Base-by-base conservation (phyloP, 441 rosid genomes). In the Gossypium trilobum region DNA sequence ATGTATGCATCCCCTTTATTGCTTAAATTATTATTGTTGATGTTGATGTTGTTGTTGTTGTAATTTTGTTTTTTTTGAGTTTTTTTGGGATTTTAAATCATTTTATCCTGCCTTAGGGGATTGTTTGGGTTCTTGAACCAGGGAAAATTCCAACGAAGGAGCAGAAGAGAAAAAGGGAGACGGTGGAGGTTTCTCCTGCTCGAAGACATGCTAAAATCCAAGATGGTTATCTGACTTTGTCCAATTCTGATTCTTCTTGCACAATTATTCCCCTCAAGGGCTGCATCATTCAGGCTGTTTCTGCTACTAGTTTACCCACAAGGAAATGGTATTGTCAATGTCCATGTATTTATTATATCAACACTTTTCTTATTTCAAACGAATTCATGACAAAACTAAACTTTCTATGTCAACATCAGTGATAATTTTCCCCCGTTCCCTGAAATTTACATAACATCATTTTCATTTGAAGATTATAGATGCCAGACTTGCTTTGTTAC, bases 251-350 rank as follows among this genome's bases (percentile, higher is more conserved):
- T 75, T 86, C 87, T 78, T 81, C 89, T 62, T 74, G 50, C 9
- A 78, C 68, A 11, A 20, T 71, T 44, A 73, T 94, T 62, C 82
- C 73, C 2, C 79, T 94, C 52, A 84, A 80, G 65, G 87, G 85
- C 73, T 91, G 97, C 79, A 19, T 72, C 6, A 70, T 94, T 69
- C 89, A 89, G 74, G 89, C 98, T 71, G 92, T 94, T 79, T 94
- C 98, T 3, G 97, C 92, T 27, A 73, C 97, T 52, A 78, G 68
- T 33, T 85, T 80, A 68, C 61, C 91, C 59, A 86, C 96, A 0
- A 84, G 87, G 76, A 94, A 94, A 86, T 94, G 99, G 97, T 92
- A 89, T 66, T 73, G 20, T 55, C 20, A 67, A 2, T 50, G 36
- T 50, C 20, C 22, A 25, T 3, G 5, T 14, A 22, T 20, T 66